phyloP scores from a whole-genome alignment of 202 grass and related monocot species.

The Musa balbisiana region DNA sequence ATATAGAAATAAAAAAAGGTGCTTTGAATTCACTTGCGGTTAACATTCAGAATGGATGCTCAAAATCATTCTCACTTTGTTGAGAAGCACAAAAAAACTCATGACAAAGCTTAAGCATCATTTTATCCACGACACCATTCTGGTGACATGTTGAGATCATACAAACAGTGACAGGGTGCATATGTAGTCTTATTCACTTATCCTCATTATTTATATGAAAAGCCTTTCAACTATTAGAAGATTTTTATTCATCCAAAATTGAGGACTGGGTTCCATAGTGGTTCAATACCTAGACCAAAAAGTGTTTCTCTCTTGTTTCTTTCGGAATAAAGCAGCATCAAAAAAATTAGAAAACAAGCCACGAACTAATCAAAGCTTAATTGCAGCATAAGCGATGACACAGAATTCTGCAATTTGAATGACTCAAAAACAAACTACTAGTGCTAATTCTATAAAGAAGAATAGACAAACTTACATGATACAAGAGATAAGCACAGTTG shows the following conservation, averaged over 20 bases:
- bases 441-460: background rate
- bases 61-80: background rate
- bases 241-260: too few relatives aligned
- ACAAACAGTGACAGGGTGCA: too few relatives aligned
- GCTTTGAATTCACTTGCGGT: background rate
- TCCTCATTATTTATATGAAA: too few relatives aligned
- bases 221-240: too few relatives aligned
- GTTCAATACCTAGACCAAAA: background rate
- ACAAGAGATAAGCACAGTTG: slow-evolving; percentile 72
- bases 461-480: slow-evolving; percentile 49
- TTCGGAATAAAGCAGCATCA: too few relatives aligned
- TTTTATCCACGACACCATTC: too few relatives aligned
- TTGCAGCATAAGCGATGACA: too few relatives aligned
- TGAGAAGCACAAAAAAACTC: background rate
- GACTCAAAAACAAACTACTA: background rate
- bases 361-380: too few relatives aligned
- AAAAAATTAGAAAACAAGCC: too few relatives aligned
- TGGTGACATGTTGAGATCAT: too few relatives aligned
- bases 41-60: background rate
- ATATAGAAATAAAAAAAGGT: background rate
- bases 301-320: too few relatives aligned
- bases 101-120: background rate
- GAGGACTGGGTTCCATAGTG: background rate
- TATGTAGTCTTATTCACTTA: too few relatives aligned
- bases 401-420: background rate